Evolutionary conservation across 202 grass and related monocot species (phyloP).

Genomic region (Setaria italica): DNA sequence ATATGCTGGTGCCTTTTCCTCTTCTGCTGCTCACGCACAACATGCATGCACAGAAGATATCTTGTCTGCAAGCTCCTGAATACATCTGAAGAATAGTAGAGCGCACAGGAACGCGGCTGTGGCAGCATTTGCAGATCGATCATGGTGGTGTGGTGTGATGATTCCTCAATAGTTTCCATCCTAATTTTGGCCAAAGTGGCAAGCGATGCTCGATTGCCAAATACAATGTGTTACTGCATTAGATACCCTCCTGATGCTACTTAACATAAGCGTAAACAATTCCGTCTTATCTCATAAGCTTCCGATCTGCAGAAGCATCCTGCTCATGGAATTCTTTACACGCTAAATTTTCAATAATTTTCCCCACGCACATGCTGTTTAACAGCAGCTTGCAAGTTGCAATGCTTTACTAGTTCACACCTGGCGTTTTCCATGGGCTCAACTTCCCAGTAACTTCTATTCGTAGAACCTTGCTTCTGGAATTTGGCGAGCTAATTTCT

Average conservation of each 20-base stretch:
- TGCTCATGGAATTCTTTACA: background rate
- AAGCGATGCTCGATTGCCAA: conserved; percentile 4
- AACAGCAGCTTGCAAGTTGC: background rate
- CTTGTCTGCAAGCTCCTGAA: background rate
- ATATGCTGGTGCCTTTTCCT: conserved; percentile 27
- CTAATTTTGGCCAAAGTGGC: background rate
- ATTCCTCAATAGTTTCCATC: background rate
- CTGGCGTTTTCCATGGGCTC: background rate
- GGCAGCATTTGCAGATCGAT: background rate
- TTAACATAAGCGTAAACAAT: conserved; percentile 24
- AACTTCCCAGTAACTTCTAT: conserved; percentile 41
- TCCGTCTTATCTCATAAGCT: conserved; percentile 34
- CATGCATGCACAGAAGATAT: background rate
- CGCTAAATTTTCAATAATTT: background rate
- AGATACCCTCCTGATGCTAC: conserved; percentile 31
- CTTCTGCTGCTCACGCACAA: background rate
- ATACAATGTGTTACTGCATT: conserved; percentile 21
- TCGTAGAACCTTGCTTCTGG: conserved; percentile 27
- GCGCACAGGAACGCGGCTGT: background rate
- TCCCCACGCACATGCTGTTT: background rate
- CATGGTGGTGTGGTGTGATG: background rate
- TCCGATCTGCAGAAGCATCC: conserved; percentile 17
- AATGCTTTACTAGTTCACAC: conserved; percentile 4
- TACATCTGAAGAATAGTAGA: conserved; percentile 11
- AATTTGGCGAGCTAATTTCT: conserved; percentile 41